Evolutionary conservation across 345 rosid species (phyloP).

Genomic region (Isatis tinctoria): DNA sequence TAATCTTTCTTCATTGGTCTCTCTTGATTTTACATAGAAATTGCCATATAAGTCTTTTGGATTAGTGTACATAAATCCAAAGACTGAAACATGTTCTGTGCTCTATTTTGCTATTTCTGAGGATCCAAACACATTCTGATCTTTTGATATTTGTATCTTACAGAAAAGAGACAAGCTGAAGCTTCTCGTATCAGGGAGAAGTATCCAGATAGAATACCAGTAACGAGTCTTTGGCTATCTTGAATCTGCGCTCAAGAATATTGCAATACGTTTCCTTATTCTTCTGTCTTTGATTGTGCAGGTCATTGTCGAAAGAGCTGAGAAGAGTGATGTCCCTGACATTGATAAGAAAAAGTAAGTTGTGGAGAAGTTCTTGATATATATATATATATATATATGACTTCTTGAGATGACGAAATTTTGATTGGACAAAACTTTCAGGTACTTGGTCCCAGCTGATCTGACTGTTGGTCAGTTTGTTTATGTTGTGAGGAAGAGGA

Average conservation of each 20-base stretch:
- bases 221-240: slow-evolving; percentile 24
- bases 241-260: neutral
- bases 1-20: too few species aligned
- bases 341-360: slow-evolving; percentile 94
- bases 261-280: neutral
- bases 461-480: slow-evolving; percentile 63
- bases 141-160: neutral
- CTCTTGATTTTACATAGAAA: too few species aligned
- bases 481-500: slow-evolving; percentile 55
- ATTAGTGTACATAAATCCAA: neutral
- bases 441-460: slow-evolving; percentile 61
- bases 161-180: slow-evolving; percentile 98
- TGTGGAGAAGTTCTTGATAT: neutral
- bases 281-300: neutral
- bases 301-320: slow-evolving; percentile 96
- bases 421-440: slow-evolving; percentile 6
- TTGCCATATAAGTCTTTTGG: too few species aligned
- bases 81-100: neutral
- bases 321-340: slow-evolving; percentile 92
- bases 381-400: neutral
- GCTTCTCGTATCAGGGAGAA: slow-evolving; percentile 91
- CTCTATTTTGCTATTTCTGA: too few species aligned
- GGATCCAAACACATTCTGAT: neutral
- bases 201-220: slow-evolving; percentile 96
- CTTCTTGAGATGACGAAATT: neutral